Evolutionary conservation across 1,284 basidiomycete genomes (phyloP).

Genomic region (Heliocybe sulcata): DNA sequence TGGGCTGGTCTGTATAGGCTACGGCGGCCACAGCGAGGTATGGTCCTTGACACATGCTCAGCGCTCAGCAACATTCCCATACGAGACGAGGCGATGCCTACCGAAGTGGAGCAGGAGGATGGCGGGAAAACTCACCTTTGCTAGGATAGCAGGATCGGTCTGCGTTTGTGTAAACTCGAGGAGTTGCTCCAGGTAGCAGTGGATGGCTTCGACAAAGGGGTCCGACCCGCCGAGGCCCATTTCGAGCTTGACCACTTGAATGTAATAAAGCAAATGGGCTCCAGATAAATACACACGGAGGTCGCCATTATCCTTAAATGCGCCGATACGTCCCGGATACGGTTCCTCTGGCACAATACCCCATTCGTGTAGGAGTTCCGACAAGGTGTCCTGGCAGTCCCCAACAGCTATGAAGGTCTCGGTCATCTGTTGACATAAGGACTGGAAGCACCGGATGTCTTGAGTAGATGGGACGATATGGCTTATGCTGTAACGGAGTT

Average conservation of each 20-base stretch:
- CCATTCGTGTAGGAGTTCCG: background rate
- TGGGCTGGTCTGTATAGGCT: background rate
- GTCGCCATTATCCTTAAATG: background rate
- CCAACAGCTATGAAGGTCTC: background rate
- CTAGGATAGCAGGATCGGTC: background rate
- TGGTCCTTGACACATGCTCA: background rate
- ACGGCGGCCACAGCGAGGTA: background rate
- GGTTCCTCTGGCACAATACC: background rate
- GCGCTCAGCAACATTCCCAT: background rate
- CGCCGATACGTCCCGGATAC: background rate
- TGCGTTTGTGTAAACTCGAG: background rate
- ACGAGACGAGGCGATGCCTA: background rate
- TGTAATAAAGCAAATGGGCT: background rate
- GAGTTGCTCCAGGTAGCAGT: slow-evolving; percentile 1
- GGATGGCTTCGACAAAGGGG: slow-evolving; percentile 3
- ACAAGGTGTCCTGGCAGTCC: background rate
- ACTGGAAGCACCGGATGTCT: slow-evolving; percentile 5
- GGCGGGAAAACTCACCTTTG: slow-evolving; percentile 4
- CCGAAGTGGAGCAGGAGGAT: slow-evolving; percentile 6
- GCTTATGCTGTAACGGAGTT: background rate
- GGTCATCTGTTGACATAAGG: background rate
- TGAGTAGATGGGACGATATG: background rate
- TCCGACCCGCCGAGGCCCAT: background rate
- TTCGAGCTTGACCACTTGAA: slow-evolving; percentile 2
- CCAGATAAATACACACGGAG: background rate